Conservation (phyloP, 345 rosid genomes). For the Linum tenue region DNA sequence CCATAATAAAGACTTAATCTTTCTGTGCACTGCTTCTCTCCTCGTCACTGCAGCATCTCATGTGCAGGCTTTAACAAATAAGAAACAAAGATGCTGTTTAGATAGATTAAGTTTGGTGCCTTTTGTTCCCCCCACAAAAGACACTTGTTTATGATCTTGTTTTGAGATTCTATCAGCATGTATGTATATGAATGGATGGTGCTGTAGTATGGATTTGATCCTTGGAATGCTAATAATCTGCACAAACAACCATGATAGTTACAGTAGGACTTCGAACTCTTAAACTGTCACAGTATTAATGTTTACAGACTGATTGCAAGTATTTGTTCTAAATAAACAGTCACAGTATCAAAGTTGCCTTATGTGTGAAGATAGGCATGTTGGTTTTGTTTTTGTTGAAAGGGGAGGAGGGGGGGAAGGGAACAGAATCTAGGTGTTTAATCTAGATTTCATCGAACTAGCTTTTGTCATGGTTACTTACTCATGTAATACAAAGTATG, state of each 20-base stretch:
- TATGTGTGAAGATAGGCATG: neutral
- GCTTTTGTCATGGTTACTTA: neutral
- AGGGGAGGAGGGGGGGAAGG: neutral
- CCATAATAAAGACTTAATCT: too few species aligned
- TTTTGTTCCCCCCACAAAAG: neutral
- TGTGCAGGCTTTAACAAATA: too few species aligned
- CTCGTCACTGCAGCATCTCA: too few species aligned
- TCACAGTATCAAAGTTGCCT: neutral
- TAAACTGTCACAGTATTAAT: too few species aligned
- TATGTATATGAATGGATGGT: too few species aligned
- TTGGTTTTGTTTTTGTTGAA: too few species aligned
- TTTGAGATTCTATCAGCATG: neutral
- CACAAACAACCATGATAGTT: too few species aligned
- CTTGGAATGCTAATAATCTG: neutral
- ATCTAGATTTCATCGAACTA: neutral
- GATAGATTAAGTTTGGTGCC: neutral
- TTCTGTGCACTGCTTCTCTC: too few species aligned
- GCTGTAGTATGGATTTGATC: neutral
- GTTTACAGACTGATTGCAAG: too few species aligned
- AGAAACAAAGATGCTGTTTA: too few species aligned
- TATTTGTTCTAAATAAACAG: neutral
- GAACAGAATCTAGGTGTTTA: neutral
- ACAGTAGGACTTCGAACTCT: too few species aligned
- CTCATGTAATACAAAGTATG: neutral
- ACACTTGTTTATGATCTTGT: neutral